These are phyloP conservation scores for Pseudocercospora crystallina DNA, from an alignment of 2,329 filamentous ascomycete genomes.

Conservation along the genomic window DNA sequence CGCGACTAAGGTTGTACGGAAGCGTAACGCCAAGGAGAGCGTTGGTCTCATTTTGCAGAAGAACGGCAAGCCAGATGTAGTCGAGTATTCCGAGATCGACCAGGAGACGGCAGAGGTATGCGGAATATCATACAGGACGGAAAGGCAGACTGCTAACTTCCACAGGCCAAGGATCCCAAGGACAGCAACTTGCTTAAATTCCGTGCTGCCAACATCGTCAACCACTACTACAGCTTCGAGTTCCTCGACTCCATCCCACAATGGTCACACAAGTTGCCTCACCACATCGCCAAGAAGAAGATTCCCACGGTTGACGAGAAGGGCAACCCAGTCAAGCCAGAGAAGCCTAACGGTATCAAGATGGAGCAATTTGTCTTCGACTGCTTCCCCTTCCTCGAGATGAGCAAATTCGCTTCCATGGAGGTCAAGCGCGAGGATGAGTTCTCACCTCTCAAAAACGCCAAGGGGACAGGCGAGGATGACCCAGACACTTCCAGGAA, in stretches of 20 bases:
- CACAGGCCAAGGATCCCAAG: slow-evolving; percentile 80
- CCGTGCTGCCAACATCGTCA: slow-evolving; percentile 98
- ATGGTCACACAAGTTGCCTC: slow-evolving; percentile 83
- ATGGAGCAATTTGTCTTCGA: slow-evolving; percentile 99
- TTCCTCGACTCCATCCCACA: slow-evolving; percentile 89
- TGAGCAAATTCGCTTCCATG: slow-evolving; percentile 90
- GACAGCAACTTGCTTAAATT: slow-evolving; percentile 84
- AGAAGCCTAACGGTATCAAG: slow-evolving; percentile 97
- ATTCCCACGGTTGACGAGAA: slow-evolving; percentile 78
- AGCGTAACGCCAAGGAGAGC: slow-evolving; percentile 93
- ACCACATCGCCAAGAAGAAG: slow-evolving; percentile 98
- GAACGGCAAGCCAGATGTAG: slow-evolving; percentile 94
- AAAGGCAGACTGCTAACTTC: slow-evolving; percentile 9
- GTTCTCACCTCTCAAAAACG: slow-evolving; percentile 96
- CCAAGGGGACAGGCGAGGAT: slow-evolving; percentile 80
- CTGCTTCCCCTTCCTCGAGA: slow-evolving; percentile 84
- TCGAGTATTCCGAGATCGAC: slow-evolving; percentile 98
- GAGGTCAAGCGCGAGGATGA: slow-evolving; percentile 97
- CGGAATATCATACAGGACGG: not conserved
- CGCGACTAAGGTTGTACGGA: slow-evolving; percentile 98
- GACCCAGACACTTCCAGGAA: slow-evolving; percentile 88
- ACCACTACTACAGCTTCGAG: slow-evolving; percentile 97
- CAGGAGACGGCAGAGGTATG: slow-evolving; percentile 60
- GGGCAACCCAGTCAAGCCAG: slow-evolving; percentile 81
- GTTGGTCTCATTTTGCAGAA: slow-evolving; percentile 92